phyloP scores from a whole-genome alignment of 257 asterid species.

The Ocimum tenuiflorum region DNA sequence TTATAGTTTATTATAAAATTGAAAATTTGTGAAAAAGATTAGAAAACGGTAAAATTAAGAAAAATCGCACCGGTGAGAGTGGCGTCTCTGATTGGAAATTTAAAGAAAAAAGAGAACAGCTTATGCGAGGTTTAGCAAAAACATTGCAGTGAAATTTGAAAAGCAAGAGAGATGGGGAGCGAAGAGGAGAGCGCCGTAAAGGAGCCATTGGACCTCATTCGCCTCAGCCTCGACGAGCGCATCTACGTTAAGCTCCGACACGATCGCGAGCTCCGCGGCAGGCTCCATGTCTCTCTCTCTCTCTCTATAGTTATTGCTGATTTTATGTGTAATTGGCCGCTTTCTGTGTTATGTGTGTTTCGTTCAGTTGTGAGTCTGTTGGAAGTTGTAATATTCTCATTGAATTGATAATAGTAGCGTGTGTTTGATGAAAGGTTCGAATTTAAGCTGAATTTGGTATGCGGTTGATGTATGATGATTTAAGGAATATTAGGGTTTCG shows the following conservation, averaged over 20 bases:
- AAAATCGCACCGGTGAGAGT: too few relatives aligned
- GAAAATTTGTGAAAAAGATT: too few relatives aligned
- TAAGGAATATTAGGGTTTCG: conserved; percentile 26
- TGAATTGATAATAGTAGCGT: neutral
- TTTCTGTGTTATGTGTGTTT: neutral
- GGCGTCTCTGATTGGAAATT: too few relatives aligned
- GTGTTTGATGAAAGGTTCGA: neutral
- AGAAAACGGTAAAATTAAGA: too few relatives aligned
- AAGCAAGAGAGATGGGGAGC: conserved; percentile 58
- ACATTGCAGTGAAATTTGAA: neutral
- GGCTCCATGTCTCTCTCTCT: conserved; percentile 54
- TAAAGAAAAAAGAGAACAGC: too few relatives aligned
- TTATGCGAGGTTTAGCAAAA: too few relatives aligned
- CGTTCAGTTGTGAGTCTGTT: neutral
- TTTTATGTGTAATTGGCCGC: neutral
- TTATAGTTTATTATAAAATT: too few relatives aligned
- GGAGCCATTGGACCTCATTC: conserved; percentile 97
- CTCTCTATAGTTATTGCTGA: neutral
- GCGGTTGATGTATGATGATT: conserved; percentile 14
- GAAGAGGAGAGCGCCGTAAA: conserved; percentile 97
- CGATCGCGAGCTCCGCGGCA: conserved; percentile 97
- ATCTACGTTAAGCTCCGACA: conserved; percentile 98
- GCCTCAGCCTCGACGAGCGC: conserved; percentile 97
- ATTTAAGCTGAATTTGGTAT: conserved; percentile 13
- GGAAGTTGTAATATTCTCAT: neutral